These are phyloP conservation scores for Scheffersomyces titani DNA, from an alignment of 1,139 yeast species.

Conservation along the genomic window DNA sequence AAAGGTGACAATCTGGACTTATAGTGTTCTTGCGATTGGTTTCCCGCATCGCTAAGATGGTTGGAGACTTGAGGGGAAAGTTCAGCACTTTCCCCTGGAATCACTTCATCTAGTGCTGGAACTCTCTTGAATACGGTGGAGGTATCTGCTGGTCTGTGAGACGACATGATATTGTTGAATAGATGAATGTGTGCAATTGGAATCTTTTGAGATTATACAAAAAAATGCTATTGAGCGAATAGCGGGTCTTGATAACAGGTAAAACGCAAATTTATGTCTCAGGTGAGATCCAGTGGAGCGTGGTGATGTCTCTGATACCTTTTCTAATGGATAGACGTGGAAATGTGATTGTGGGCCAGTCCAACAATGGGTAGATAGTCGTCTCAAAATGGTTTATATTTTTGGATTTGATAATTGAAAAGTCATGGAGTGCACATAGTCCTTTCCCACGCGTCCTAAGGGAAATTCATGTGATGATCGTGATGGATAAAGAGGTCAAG, in stretches of 20 bases:
- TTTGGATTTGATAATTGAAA: background rate
- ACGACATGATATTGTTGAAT: background rate
- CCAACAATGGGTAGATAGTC: background rate
- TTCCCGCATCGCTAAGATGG: slow-evolving; percentile 64
- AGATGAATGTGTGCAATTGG: background rate
- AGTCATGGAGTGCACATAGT: background rate
- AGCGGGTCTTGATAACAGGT: background rate
- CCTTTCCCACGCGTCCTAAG: background rate
- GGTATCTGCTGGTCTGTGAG: background rate
- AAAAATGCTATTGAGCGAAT: background rate
- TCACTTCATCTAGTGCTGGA: background rate
- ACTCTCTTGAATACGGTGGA: background rate
- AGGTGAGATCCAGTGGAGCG: background rate
- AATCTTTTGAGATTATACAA: background rate
- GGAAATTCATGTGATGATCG: background rate
- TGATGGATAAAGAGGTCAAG: background rate
- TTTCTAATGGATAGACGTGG: background rate
- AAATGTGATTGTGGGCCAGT: background rate
- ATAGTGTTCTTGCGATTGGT: slow-evolving; percentile 67
- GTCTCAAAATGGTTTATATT: background rate
- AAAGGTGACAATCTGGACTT: slow-evolving; percentile 55
- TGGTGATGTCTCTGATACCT: background rate
- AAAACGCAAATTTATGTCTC: background rate
- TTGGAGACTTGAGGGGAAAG: slow-evolving; percentile 6
- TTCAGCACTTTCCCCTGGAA: background rate